Evolutionary conservation across 73 alveolate species (phyloP).

Genomic region (Paramecium caudatum): DNA sequence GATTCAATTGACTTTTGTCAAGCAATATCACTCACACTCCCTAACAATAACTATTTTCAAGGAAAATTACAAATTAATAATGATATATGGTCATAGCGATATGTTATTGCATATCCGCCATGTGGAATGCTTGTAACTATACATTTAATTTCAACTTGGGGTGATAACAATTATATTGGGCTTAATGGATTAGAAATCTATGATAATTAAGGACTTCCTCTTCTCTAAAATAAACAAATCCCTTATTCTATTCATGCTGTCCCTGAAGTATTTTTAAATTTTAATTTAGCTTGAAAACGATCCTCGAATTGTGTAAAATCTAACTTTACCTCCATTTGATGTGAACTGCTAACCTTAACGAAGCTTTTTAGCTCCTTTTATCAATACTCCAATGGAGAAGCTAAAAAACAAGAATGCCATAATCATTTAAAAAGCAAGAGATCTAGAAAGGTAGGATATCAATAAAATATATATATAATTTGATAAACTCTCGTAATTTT

Average conservation of each 20-base stretch:
- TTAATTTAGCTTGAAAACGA: conserved; percentile 3
- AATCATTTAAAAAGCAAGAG: not conserved
- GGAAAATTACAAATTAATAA: not conserved
- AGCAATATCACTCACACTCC: conserved; percentile 75
- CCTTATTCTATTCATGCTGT: conserved; percentile 75
- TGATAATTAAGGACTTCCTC: conserved; percentile 70
- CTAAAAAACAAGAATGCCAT: conserved; percentile 21
- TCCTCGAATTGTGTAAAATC: conserved; percentile 41
- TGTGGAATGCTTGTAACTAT: conserved; percentile 66
- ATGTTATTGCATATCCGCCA: conserved; percentile 39
- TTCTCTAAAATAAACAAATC: conserved; percentile 12
- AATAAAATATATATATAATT: conserved; percentile 79
- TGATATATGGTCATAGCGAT: not conserved
- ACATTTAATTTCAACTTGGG: conserved; percentile 85
- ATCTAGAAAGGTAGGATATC: conserved; percentile 50
- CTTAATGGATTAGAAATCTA: conserved; percentile 86
- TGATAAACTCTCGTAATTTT: conserved; percentile 79
- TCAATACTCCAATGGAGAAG: conserved; percentile 56
- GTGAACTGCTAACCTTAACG: conserved; percentile 30
- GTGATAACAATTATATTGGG: conserved; percentile 90
- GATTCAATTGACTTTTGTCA: conserved; percentile 80
- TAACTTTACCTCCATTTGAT: conserved; percentile 39
- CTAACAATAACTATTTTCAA: not conserved
- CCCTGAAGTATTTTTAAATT: not conserved
- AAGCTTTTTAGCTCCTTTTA: conserved; percentile 64